Evolutionary conservation across 2,329 filamentous ascomycete species (phyloP).

Genomic region (Scytalidium lignicola): DNA sequence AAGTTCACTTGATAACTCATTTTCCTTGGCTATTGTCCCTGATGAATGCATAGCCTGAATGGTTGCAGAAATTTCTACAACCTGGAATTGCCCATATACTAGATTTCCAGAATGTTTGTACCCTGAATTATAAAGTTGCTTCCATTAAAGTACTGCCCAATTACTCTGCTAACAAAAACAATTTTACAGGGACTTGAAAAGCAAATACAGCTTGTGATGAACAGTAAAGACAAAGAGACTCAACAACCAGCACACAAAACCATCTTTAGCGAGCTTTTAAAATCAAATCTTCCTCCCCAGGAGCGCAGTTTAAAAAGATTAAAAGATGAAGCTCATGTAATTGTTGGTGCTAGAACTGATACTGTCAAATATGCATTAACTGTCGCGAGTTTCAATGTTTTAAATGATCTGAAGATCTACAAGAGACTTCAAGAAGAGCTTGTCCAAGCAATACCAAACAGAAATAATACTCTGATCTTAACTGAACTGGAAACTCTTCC

Average conservation of each 20-base stretch:
- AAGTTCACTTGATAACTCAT: not conserved
- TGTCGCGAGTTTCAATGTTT: slow-evolving; percentile 26
- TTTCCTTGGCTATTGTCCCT: slow-evolving; percentile 1
- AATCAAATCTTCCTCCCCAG: slow-evolving; percentile 28
- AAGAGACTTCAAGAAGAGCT: slow-evolving; percentile 24
- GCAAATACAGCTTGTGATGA: slow-evolving; percentile 7
- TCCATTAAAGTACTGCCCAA: too few species aligned
- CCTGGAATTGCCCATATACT: slow-evolving; percentile 1
- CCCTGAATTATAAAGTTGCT: too few species aligned
- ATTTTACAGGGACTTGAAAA: slow-evolving; percentile 4
- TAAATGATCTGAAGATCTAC: slow-evolving; percentile 19
- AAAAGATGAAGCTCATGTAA: slow-evolving; percentile 31
- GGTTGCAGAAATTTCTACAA: slow-evolving; percentile 1
- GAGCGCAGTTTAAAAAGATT: slow-evolving; percentile 32
- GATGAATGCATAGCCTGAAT: not conserved
- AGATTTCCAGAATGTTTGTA: slow-evolving; percentile 4
- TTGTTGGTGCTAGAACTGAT: slow-evolving; percentile 35
- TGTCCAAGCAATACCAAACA: slow-evolving; percentile 16
- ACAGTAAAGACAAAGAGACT: slow-evolving; percentile 3
- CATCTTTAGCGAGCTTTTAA: slow-evolving; percentile 21
- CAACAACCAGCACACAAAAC: slow-evolving; percentile 11
- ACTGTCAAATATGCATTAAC: slow-evolving; percentile 30
- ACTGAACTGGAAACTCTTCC: slow-evolving; percentile 33
- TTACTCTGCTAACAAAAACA: too few species aligned
- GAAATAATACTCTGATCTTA: slow-evolving; percentile 16